A percentile compares a stretch with the other conserved stretches of the same genome.
Evolutionary conservation across 2,329 filamentous ascomycete species (phyloP).

Genomic region (Coniochaeta prunicola): DNA sequence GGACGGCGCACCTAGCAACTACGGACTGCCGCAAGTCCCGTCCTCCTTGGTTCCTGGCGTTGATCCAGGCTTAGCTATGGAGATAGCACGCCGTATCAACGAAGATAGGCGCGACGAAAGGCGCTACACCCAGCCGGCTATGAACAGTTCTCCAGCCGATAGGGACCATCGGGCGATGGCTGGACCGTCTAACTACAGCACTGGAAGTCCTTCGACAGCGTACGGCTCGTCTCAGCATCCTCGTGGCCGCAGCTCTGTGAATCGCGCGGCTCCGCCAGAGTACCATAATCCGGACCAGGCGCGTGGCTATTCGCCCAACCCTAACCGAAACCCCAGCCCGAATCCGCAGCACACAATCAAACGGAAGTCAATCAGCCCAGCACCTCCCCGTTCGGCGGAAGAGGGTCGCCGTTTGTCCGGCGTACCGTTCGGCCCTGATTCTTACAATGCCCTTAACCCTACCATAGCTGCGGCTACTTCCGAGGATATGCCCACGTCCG

Average conservation of each 20-base stretch:
- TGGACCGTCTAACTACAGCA: slow-evolving; percentile 16
- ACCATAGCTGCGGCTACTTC: slow-evolving; percentile 28
- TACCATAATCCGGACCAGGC: slow-evolving; percentile 14
- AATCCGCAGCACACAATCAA: slow-evolving; percentile 45
- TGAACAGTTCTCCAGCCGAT: slow-evolving; percentile 33
- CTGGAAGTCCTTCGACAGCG: slow-evolving; percentile 16
- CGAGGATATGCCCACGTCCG: slow-evolving; percentile 20
- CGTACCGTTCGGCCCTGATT: slow-evolving; percentile 68
- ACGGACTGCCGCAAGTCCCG: slow-evolving; percentile 42
- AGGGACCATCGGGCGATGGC: slow-evolving; percentile 25
- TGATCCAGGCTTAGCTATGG: slow-evolving; percentile 46
- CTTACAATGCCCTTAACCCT: slow-evolving; percentile 67
- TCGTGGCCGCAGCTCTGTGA: slow-evolving; percentile 35
- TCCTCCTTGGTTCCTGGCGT: slow-evolving; percentile 54
- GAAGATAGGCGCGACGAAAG: slow-evolving; percentile 43
- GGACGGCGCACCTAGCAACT: slow-evolving; percentile 25
- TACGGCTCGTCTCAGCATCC: slow-evolving; percentile 27
- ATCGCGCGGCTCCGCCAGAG: slow-evolving; percentile 22
- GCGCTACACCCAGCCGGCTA: slow-evolving; percentile 34
- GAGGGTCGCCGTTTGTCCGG: slow-evolving; percentile 47
- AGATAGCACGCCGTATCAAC: slow-evolving; percentile 51
- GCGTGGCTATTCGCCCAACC: slow-evolving; percentile 33
- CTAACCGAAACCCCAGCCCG: slow-evolving; percentile 25
- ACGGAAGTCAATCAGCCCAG: slow-evolving; percentile 70
- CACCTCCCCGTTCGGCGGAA: slow-evolving; percentile 38